Evolutionary conservation across 1,284 basidiomycete genomes (phyloP), one percentile per base, ranked within the genome.

Genomic region (Prillingera fragicola): DNA sequence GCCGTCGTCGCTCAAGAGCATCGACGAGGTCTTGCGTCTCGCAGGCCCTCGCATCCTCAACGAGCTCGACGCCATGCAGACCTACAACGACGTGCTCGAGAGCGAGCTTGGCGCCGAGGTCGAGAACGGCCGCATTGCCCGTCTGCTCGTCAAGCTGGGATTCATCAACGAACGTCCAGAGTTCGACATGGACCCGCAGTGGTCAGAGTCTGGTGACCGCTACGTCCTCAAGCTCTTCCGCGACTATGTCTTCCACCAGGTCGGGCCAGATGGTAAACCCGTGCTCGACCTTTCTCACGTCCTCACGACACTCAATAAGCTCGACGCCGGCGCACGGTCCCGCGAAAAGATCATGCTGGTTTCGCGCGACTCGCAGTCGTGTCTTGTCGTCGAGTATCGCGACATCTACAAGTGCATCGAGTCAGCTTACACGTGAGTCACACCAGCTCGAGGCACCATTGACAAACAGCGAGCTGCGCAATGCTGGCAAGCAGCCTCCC

Each of bases 131-230:
- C 78, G 95, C 26, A 76, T 98, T n/a, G 85, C 96, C 21, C 79
- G 95, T 34, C 72, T 98, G 43, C 74, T 98, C 52, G 84, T 83
- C 73, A 98, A 98, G 73, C 85, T 99, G 59, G 88, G 89, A 1
- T 97, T 97, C 70, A 96, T 99, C 74, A 96, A 97, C 69, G 95
- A 99, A 67, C 80, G 95, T 14, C 94, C 94, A 9, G 94, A 97
- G 87, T 97, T 97, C 62, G 88, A 94, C 39, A 83, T 87, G 41
- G 94, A 97, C 64, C 81, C 88, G 2, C 79, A 91, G 9, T 98
- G 94, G 94, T 91, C 91, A 8, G 95, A 98, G 67, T 96, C 94
- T 2, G 95, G 95, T 12, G 95, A 99, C 65, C 78, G 92, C 32
- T 98, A 99, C 67, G 89, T 98, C 60, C 80, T 98, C 76, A 96